phyloP scores from a whole-genome alignment of 1,284 basidiomycete genomes.

The Ganoderma multipileum region DNA sequence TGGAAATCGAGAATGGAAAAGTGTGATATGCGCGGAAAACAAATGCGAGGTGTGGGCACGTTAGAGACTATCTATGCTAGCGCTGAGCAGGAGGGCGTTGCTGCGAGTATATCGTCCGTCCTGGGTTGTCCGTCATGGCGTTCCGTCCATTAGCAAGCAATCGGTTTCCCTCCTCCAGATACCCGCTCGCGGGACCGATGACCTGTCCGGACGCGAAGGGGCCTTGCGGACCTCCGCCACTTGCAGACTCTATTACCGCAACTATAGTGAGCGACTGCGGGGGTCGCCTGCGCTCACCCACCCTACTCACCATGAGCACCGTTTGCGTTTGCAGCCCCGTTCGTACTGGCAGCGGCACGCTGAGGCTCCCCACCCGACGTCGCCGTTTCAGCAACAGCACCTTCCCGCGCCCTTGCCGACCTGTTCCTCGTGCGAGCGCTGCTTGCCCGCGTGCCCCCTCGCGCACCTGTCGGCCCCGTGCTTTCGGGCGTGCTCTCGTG shows the following conservation, averaged over 20 bases:
- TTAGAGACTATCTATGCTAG: constrained; percentile 1
- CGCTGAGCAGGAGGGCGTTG: constrained; percentile 19
- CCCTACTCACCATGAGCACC: constrained; percentile 24
- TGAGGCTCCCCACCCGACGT: constrained; percentile 11
- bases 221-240: constrained; percentile 7
- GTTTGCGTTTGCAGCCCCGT: constrained; percentile 21
- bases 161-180: constrained; percentile 31
- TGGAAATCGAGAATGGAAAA: not conserved
- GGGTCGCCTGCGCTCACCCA: not conserved
- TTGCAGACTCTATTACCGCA: constrained; percentile 10
- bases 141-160: constrained; percentile 29
- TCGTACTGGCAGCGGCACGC: not conserved
- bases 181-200: constrained; percentile 36
- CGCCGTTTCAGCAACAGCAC: constrained; percentile 25
- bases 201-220: constrained; percentile 25
- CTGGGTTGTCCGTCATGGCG: constrained; percentile 36
- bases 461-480: constrained; percentile 7
- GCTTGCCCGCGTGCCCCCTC: constrained; percentile 26
- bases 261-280: not conserved
- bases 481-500: constrained; percentile 23
- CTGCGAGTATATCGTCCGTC: constrained; percentile 43
- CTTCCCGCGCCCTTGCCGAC: constrained; percentile 28
- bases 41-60: not conserved
- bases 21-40: not conserved
- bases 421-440: constrained; percentile 32